Evolutionary conservation across 2,329 filamentous ascomycete genomes (phyloP).

Genomic region (Trichoderma polysporum): DNA sequence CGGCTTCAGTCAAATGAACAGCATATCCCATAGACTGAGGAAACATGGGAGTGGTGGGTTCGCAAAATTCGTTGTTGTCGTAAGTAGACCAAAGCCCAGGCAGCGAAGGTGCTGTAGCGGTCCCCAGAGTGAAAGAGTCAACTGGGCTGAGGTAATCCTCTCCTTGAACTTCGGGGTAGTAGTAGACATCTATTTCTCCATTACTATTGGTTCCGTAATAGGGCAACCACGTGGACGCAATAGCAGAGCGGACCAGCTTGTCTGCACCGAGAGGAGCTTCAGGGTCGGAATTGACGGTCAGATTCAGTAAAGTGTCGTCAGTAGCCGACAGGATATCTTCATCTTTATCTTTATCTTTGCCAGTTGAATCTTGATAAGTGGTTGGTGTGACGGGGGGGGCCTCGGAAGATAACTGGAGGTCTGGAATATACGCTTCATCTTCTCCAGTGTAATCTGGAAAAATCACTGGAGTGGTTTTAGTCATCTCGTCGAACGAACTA

Average conservation of each 20-base stretch:
- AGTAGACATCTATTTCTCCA: neutral
- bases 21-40: conserved; percentile 23
- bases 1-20: conserved; percentile 26
- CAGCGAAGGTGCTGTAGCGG: neutral
- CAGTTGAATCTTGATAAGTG: neutral
- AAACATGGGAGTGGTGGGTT: neutral
- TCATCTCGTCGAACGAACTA: neutral
- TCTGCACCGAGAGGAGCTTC: neutral
- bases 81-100: neutral
- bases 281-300: conserved; percentile 3
- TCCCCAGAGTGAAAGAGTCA: neutral
- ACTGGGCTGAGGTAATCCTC: neutral
- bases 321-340: neutral
- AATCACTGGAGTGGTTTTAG: neutral
- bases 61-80: neutral
- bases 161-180: neutral
- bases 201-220: neutral
- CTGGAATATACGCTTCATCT: conserved; percentile 27
- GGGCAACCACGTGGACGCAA: neutral
- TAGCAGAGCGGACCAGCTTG: neutral
- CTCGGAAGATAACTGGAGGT: conserved; percentile 39
- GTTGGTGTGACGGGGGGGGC: conserved; percentile 31
- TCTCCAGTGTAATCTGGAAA: neutral
- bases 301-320: neutral
- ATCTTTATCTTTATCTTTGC: neutral